Percentiles rank a stretch among this genome's conserved stretches.
These are phyloP conservation scores for Amphicarpaea edgeworthii DNA, from an alignment of 306 rosid species.

Conservation along the genomic window DNA sequence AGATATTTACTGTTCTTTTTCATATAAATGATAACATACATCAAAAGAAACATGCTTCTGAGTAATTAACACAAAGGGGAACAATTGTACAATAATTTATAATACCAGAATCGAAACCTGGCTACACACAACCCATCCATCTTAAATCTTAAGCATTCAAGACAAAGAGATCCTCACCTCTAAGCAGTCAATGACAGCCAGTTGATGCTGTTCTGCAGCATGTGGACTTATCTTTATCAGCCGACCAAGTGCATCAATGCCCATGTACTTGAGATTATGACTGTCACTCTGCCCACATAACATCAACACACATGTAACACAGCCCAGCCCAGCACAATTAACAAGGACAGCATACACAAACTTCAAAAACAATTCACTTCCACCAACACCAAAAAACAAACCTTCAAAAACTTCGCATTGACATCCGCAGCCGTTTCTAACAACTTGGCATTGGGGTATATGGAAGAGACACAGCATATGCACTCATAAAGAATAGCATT, in stretches of 20 bases:
- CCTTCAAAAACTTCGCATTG: slow-evolving; percentile 89
- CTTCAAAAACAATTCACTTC: slow-evolving; percentile 28
- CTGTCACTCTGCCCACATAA: slow-evolving; percentile 80
- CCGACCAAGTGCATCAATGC: slow-evolving; percentile 95
- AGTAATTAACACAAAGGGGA: slow-evolving; percentile 13
- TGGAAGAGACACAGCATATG: slow-evolving; percentile 82
- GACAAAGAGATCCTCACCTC: slow-evolving; percentile 67
- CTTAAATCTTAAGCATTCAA: slow-evolving; percentile 28
- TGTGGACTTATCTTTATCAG: slow-evolving; percentile 83
- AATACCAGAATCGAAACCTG: slow-evolving; percentile 13
- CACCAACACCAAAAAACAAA: slow-evolving; percentile 40
- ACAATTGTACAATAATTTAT: background rate
- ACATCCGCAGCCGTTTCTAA: slow-evolving; percentile 87
- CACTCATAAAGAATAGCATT: slow-evolving; percentile 93
- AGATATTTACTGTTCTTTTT: slow-evolving; percentile 14
- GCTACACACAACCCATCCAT: slow-evolving; percentile 23
- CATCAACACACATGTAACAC: slow-evolving; percentile 15
- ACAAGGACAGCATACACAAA: background rate
- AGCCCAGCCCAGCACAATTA: slow-evolving; percentile 1
- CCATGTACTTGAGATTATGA: slow-evolving; percentile 97
- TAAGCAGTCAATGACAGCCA: slow-evolving; percentile 96
- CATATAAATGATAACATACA: background rate
- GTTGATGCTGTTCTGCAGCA: slow-evolving; percentile 93
- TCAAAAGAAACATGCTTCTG: background rate
- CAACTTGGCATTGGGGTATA: slow-evolving; percentile 77